Base-by-base conservation (phyloP, 371 early-diverging fungal genomes). In the Rhizopus stolonifer region DNA sequence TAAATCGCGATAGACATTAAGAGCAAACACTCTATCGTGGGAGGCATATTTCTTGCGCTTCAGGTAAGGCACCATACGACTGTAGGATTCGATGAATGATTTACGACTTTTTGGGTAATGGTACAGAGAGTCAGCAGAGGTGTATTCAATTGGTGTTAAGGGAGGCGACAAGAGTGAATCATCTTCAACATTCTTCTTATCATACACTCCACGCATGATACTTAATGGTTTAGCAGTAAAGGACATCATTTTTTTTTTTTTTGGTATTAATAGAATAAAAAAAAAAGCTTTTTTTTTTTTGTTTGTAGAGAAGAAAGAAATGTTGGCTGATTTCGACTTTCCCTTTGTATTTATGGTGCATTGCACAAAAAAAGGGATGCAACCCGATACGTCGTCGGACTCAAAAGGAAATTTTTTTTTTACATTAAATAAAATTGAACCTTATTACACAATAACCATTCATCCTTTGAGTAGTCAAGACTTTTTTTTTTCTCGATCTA, bases 131-230 rank as follows among this genome's bases (percentile, higher is more conserved):
- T 26, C 15, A 19, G 39, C 4, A 36, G 9, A 36, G 14, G 36
- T 36, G 4, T 4, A 13, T 15, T 67, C 67, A 2, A 59, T 67
- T 18, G 67, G 67, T 15, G 67, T 67, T 33, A 67, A 58, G 31
- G 67, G 67, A 40, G 67, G 67, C 23, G 67, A 67, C 54, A 67
- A 31, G 33, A 67, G 32, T 15, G 58, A 64, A 43, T 53, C 54
- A 54, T 52, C 57, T 34, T 61, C 31, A 18, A 29, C 19, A 3
- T 52, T 19, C 5, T 58, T 45, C 21, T 59, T 31, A 34, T 23
- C 42, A 46, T 58, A 58, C 25, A 52, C 25, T 18, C 46, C 40
- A 47, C 44, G 61, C 56, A 56, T 56, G 15, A 52, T 60, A 33
- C 56, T 51, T 15, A 60, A 51, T 32, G 54, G 19, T 13, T 43